A percentile compares a stretch with the other conserved stretches of the same genome.
phyloP scores from a whole-genome alignment of 495 filamentous ascomycete species.

The Penicilliopsis zonata region DNA sequence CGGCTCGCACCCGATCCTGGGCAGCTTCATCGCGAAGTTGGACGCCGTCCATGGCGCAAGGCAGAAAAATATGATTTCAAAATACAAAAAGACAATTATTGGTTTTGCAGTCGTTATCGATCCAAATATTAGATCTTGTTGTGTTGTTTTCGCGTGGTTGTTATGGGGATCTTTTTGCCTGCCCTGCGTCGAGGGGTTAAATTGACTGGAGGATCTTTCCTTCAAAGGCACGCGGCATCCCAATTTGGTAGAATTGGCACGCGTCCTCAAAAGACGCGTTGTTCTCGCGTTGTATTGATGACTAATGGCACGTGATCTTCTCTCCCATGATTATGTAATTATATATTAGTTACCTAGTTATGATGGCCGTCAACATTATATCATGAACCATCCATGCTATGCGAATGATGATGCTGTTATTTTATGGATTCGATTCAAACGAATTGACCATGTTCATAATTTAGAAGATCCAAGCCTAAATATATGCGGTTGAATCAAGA shows the following conservation, averaged over 20 bases:
- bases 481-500: too few species aligned
- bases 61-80: too few species aligned
- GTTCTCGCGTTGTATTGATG: constrained; percentile 1
- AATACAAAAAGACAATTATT: too few species aligned
- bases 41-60: constrained; percentile 51
- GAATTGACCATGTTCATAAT: too few species aligned
- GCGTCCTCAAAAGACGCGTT: constrained; percentile 17
- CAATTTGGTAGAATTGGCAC: constrained; percentile 29
- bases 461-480: too few species aligned
- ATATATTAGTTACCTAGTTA: not conserved
- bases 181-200: constrained; percentile 1
- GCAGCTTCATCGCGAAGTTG: constrained; percentile 73
- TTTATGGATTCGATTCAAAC: too few species aligned
- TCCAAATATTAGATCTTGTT: too few species aligned
- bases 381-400: not conserved
- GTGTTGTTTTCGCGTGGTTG: not conserved
- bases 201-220: constrained; percentile 16
- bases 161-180: not conserved
- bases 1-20: constrained; percentile 66
- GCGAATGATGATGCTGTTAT: too few species aligned
- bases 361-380: too few species aligned
- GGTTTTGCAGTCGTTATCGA: too few species aligned
- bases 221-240: constrained; percentile 13
- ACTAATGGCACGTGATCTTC: constrained; percentile 4
- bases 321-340: not conserved